These are phyloP conservation scores for Murraya koenigii DNA, from an alignment of 345 rosid genomes.

Conservation along the genomic window DNA sequence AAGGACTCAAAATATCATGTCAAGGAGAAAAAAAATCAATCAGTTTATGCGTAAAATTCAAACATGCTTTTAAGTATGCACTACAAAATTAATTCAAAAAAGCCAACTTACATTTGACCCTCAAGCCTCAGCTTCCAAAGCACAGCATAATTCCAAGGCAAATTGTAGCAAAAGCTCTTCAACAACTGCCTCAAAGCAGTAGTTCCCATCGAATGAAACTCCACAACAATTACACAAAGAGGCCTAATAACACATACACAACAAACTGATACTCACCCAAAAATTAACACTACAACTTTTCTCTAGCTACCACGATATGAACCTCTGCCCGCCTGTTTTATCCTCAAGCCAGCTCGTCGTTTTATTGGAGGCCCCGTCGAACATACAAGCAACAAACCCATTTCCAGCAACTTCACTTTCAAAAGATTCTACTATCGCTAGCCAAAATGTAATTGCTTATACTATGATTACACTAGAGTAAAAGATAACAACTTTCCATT, in stretches of 20 bases:
- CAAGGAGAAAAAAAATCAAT: neutral
- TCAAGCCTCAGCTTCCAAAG: conserved; percentile 54
- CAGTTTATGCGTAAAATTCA: neutral
- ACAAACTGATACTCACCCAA: conserved; percentile 2
- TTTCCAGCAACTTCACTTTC: conserved; percentile 18
- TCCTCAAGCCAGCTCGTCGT: conserved; percentile 48
- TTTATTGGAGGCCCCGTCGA: conserved; percentile 48
- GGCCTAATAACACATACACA: conserved; percentile 16
- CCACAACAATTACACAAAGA: conserved; percentile 10
- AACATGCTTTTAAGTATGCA: neutral
- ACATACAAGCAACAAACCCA: conserved; percentile 35
- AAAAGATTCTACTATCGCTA: conserved; percentile 1
- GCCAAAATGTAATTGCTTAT: neutral
- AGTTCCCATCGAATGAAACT: conserved; percentile 42
- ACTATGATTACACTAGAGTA: neutral
- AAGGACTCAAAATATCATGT: neutral
- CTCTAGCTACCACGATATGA: conserved; percentile 59
- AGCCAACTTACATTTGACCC: conserved; percentile 42
- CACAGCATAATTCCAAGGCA: conserved; percentile 57
- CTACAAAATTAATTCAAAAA: neutral
- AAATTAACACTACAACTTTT: conserved; percentile 9
- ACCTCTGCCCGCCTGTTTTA: conserved; percentile 60
- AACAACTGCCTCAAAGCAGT: conserved; percentile 47
- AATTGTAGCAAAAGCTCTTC: conserved; percentile 39
- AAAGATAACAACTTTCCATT: neutral